phyloP scores from a whole-genome alignment of 1,139 yeast genomes.

The Lodderomyces jiufengensis region DNA sequence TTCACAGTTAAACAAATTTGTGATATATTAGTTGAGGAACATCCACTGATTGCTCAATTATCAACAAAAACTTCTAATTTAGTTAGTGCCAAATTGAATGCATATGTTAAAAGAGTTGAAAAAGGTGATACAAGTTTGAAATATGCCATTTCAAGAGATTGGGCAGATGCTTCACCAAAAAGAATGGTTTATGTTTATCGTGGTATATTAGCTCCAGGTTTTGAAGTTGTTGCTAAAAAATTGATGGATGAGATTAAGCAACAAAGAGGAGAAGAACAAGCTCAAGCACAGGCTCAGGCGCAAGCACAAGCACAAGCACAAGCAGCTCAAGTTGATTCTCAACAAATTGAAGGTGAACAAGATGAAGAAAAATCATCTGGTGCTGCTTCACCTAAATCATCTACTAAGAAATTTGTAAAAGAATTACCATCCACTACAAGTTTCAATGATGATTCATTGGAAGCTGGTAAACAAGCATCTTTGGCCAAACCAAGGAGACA shows the following conservation, averaged over 20 bases:
- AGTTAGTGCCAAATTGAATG: conserved; percentile 77
- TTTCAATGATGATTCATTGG: conserved; percentile 16
- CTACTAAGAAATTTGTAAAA: conserved; percentile 1
- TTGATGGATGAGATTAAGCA: conserved; percentile 42
- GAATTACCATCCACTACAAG: conserved; percentile 5
- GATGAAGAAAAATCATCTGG: conserved; percentile 4
- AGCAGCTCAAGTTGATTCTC: conserved; percentile 5
- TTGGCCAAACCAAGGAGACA: conserved; percentile 41
- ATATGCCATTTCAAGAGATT: conserved; percentile 75
- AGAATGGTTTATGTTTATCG: conserved; percentile 85
- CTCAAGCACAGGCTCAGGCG: conserved; percentile 9
- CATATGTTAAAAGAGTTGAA: conserved; percentile 79
- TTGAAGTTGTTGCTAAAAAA: conserved; percentile 63
- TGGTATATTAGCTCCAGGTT: conserved; percentile 69
- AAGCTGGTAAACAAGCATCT: conserved; percentile 25
- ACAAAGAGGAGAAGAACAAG: conserved; percentile 11
- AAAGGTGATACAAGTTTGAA: conserved; percentile 69
- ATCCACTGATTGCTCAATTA: conserved; percentile 77
- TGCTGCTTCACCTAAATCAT: conserved; percentile 11
- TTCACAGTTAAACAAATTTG: conserved; percentile 85
- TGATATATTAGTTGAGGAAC: conserved; percentile 65
- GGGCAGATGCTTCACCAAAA: conserved; percentile 87
- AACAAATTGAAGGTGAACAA: background rate
- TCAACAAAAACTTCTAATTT: conserved; percentile 79
- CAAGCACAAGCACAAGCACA: background rate